phyloP scores from a whole-genome alignment of 805 yeast genomes.

The Yamadazyma sp. region DNA sequence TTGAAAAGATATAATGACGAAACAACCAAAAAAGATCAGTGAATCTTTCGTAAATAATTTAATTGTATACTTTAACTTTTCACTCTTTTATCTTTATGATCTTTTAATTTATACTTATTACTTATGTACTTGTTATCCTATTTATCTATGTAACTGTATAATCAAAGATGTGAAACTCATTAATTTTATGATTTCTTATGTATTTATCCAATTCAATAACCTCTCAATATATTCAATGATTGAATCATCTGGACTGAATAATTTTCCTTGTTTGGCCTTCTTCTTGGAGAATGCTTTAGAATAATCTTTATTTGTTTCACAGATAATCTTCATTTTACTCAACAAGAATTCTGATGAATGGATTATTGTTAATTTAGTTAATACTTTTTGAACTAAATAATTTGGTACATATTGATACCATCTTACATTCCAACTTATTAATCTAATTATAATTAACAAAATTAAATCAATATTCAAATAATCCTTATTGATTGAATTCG shows the following conservation, averaged over 20 bases:
- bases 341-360: conserved; percentile 42
- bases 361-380: conserved; percentile 40
- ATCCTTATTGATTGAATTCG: conserved; percentile 15
- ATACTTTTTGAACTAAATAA: conserved; percentile 38
- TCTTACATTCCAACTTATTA: conserved; percentile 60
- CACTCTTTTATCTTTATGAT: no score
- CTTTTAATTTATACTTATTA: no score
- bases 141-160: neutral
- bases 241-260: conserved; percentile 25
- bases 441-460: conserved; percentile 39
- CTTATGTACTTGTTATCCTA: no score
- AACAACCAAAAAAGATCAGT: no score
- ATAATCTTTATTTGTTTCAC: conserved; percentile 21
- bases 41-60: no score
- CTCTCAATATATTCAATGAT: conserved; percentile 29
- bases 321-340: conserved; percentile 37
- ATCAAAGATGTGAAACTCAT: neutral
- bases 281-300: conserved; percentile 3
- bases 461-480: conserved; percentile 32
- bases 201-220: conserved; percentile 29
- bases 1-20: conserved; percentile 34
- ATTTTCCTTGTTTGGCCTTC: conserved; percentile 4
- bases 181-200: neutral
- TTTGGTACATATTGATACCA: conserved; percentile 59
- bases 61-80: no score